These are phyloP conservation scores for Phallus indusiatus DNA, from an alignment of 768 basidiomycete species.

Conservation along the genomic window DNA sequence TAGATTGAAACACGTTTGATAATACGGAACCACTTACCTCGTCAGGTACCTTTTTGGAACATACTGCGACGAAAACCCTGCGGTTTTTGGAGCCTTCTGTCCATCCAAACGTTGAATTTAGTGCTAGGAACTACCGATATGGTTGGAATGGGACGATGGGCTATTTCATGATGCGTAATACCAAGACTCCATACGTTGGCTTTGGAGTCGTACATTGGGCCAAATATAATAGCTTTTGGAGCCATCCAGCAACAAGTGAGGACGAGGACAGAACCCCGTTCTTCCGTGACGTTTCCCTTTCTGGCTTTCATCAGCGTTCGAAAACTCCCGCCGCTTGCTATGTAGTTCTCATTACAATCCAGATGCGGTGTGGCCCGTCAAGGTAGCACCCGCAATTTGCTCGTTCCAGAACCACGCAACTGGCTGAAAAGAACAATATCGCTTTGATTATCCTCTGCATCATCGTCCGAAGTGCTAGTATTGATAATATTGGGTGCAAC, in stretches of 20 bases:
- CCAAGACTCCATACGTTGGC: conserved; percentile 99
- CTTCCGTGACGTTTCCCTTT: conserved; percentile 67
- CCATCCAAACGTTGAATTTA: too few relatives aligned
- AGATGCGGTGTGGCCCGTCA: conserved; percentile 90
- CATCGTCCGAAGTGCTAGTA: conserved; percentile 93
- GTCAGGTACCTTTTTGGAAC: too few relatives aligned
- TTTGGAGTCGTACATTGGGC: conserved; percentile 91
- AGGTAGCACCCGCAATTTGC: conserved; percentile 93
- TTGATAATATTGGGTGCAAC: conserved; percentile 99
- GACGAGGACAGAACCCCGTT: conserved; percentile 82
- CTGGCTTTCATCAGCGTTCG: conserved; percentile 87
- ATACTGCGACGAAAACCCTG: too few relatives aligned
- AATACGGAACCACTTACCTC: too few relatives aligned
- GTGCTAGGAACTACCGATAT: too few relatives aligned
- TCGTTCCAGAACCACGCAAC: conserved; percentile 73
- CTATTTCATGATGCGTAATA: too few relatives aligned
- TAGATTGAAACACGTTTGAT: too few relatives aligned
- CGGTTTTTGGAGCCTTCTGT: too few relatives aligned
- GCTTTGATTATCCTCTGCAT: conserved; percentile 92
- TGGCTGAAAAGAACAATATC: conserved; percentile 91
- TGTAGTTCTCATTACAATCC: conserved; percentile 99
- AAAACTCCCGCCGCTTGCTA: conserved; percentile 93
- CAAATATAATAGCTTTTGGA: conserved; percentile 86
- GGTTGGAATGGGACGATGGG: too few relatives aligned
- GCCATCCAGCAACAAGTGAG: conserved; percentile 99